phyloP scores from a whole-genome alignment of 805 yeast species.

The Cyberlindnera maclurae region DNA sequence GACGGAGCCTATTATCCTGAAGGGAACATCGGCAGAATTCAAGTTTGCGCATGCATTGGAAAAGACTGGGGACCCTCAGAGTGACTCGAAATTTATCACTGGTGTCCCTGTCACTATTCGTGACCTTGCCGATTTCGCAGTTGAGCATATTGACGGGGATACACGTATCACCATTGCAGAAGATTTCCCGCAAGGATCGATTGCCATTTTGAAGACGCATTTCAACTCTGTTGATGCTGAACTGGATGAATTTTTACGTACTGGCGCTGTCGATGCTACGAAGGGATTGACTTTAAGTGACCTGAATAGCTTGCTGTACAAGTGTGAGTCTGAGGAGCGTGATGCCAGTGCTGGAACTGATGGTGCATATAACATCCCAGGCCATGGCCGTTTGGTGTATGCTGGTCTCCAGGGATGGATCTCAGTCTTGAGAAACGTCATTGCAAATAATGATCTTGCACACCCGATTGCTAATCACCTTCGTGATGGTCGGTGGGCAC shows the following conservation, averaged over 20 bases:
- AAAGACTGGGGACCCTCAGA: constrained; percentile 40
- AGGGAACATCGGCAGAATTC: constrained; percentile 52
- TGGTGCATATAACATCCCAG: constrained; percentile 73
- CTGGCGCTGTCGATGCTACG: constrained; percentile 75
- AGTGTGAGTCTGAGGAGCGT: constrained; percentile 81
- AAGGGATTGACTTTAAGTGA: constrained; percentile 53
- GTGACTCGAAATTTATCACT: constrained; percentile 38
- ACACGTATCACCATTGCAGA: constrained; percentile 54
- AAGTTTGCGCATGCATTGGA: constrained; percentile 53
- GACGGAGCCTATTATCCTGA: constrained; percentile 49
- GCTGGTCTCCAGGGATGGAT: constrained; percentile 96
- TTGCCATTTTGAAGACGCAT: constrained; percentile 71
- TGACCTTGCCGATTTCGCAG: constrained; percentile 42
- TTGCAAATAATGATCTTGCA: constrained; percentile 67
- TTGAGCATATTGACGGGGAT: constrained; percentile 37
- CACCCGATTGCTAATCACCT: constrained; percentile 79
- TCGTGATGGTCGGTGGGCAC: constrained; percentile 83
- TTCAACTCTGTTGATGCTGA: constrained; percentile 58
- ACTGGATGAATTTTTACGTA: constrained; percentile 59
- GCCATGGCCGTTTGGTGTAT: constrained; percentile 64
- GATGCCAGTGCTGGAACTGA: constrained; percentile 66
- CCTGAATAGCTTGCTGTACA: constrained; percentile 66
- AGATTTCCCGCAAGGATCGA: constrained; percentile 82
- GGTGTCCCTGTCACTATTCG: constrained; percentile 62
- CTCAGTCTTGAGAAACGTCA: constrained; percentile 53